Conservation (phyloP, 768 basidiomycete species). For the Coprinellus aureogranulatus region DNA sequence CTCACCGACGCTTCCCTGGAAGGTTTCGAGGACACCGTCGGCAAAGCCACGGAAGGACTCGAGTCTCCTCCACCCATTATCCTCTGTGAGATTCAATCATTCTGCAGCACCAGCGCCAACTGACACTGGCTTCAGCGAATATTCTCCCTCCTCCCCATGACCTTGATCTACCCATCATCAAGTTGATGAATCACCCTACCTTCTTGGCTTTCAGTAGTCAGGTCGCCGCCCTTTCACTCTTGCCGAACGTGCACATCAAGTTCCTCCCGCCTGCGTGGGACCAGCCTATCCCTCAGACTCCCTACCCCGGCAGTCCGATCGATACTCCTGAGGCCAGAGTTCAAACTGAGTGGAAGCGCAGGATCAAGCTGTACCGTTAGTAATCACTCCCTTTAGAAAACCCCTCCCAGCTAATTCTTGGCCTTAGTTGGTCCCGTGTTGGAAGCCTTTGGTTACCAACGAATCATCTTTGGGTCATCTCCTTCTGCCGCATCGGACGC, state of each 20-base stretch:
- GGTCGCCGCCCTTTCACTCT: constrained; percentile 69
- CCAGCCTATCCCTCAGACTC: constrained; percentile 50
- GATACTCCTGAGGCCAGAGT: constrained; percentile 45
- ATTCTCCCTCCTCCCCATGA: constrained; percentile 77
- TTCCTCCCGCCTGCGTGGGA: constrained; percentile 78
- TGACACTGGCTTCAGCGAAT: constrained; percentile 52
- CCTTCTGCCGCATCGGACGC: constrained; percentile 52
- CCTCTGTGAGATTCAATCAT: constrained; percentile 49
- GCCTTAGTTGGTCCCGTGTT: constrained; percentile 72
- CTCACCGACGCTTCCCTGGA: constrained; percentile 58
- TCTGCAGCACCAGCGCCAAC: constrained; percentile 3
- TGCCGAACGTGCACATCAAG: constrained; percentile 69
- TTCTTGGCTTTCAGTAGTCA: constrained; percentile 74
- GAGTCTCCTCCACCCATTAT: constrained; percentile 55
- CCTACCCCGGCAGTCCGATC: constrained; percentile 34
- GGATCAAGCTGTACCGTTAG: constrained; percentile 86
- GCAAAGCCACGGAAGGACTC: constrained; percentile 53
- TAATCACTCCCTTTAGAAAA: constrained; percentile 18
- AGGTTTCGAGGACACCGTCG: constrained; percentile 67
- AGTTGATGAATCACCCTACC: constrained; percentile 73
- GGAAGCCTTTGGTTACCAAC: constrained; percentile 81
- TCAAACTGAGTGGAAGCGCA: constrained; percentile 63
- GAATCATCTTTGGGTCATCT: constrained; percentile 81
- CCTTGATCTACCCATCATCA: constrained; percentile 67
- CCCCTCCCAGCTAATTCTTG: constrained; percentile 8